Conservation (phyloP, 2,329 filamentous ascomycete genomes). For the Aspergillus sp. region DNA sequence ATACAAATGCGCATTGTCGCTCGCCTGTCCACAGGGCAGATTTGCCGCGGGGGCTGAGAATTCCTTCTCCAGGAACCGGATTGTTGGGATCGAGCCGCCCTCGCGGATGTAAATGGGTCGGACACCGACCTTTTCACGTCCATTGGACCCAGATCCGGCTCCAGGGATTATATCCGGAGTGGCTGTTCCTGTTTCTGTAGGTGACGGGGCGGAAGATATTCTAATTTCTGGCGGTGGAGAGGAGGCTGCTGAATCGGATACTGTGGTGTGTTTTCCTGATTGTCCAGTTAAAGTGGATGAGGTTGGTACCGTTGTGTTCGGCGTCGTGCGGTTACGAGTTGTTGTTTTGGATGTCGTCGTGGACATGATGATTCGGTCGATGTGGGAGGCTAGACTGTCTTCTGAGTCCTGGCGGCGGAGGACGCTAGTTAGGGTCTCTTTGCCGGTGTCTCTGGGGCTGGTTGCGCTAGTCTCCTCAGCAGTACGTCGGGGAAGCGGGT, state of each 20-base stretch:
- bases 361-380: constrained; percentile 41
- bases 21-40: constrained; percentile 90
- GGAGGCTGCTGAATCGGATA: background rate
- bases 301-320: constrained; percentile 32
- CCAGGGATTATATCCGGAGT: too few relatives aligned
- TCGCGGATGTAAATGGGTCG: constrained; percentile 87
- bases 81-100: constrained; percentile 91
- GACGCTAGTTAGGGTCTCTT: constrained; percentile 16
- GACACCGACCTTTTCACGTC: constrained; percentile 11
- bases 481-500: constrained; percentile 28
- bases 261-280: constrained; percentile 10
- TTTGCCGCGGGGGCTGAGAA: constrained; percentile 89
- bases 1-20: constrained; percentile 88
- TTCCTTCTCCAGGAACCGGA: constrained; percentile 91
- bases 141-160: background rate
- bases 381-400: constrained; percentile 41
- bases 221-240: background rate
- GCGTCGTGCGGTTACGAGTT: constrained; percentile 26
- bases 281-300: constrained; percentile 41
- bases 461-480: constrained; percentile 13
- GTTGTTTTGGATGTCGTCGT: constrained; percentile 35
- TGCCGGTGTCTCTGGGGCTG: constrained; percentile 4
- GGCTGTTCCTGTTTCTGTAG: background rate
- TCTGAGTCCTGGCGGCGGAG: constrained; percentile 36
- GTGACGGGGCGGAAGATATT: background rate